phyloP scores from a whole-genome alignment of 495 filamentous ascomycete species.

The Xylaria longipes region DNA sequence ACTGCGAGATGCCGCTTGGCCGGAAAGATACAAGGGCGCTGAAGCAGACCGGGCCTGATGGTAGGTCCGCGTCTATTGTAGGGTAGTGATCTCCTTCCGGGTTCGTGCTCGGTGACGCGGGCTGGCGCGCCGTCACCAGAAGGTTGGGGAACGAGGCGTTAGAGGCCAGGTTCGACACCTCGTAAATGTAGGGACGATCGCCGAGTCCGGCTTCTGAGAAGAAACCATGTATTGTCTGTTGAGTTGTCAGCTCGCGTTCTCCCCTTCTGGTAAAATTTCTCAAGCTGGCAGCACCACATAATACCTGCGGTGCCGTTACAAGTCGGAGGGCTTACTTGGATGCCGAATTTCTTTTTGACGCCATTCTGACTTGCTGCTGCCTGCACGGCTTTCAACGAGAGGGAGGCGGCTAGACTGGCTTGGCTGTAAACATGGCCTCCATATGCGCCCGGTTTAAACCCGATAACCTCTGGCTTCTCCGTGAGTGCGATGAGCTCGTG shows the following conservation, averaged over 20 bases:
- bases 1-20: constrained; percentile 38
- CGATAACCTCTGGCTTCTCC: neutral
- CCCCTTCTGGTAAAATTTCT: neutral
- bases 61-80: constrained; percentile 41
- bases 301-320: neutral
- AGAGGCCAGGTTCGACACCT: constrained; percentile 58
- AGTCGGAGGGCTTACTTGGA: constrained; percentile 61
- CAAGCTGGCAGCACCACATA: neutral
- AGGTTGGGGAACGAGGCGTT: constrained; percentile 65
- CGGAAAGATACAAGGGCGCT: constrained; percentile 66
- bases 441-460: constrained; percentile 45
- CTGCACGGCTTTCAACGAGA: constrained; percentile 50
- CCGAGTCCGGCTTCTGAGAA: constrained; percentile 64
- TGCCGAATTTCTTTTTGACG: constrained; percentile 47
- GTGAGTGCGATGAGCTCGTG: constrained; percentile 29
- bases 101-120: constrained; percentile 43
- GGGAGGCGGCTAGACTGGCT: constrained; percentile 65
- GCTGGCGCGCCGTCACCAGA: constrained; percentile 63
- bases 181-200: constrained; percentile 67
- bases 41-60: constrained; percentile 61
- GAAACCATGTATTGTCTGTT: constrained; percentile 69
- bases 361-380: constrained; percentile 36
- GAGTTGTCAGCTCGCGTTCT: neutral
- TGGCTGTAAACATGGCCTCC: constrained; percentile 76
- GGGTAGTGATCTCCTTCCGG: constrained; percentile 42